Percentiles rank a stretch among this genome's conserved stretches.
phyloP scores from a whole-genome alignment of 2,329 filamentous ascomycete species.

The Venturia carpophila region DNA sequence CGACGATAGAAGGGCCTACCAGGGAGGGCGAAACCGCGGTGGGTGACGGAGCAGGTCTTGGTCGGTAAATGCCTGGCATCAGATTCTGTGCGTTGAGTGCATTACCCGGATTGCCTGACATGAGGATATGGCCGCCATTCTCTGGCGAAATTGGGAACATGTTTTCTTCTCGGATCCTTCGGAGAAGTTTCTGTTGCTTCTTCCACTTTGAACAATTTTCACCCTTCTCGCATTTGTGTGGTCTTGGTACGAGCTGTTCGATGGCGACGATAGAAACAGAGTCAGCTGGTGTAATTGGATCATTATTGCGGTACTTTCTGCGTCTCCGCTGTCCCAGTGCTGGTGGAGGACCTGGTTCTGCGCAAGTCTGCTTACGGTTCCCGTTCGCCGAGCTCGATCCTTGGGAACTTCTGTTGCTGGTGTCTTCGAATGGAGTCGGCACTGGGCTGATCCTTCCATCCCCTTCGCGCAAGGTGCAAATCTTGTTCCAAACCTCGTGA shows the following conservation, averaged over 20 bases:
- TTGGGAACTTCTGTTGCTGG: constrained; percentile 27
- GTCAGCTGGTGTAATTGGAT: constrained; percentile 68
- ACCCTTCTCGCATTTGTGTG: constrained; percentile 77
- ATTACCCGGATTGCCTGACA: constrained; percentile 73
- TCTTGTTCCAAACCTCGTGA: constrained; percentile 72
- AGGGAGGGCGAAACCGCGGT: constrained; percentile 38
- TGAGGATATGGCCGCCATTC: constrained; percentile 61
- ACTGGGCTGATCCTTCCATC: constrained; percentile 36
- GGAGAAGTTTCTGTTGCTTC: constrained; percentile 70
- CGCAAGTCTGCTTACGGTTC: constrained; percentile 21
- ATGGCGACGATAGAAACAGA: constrained; percentile 89
- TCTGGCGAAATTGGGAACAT: constrained; percentile 54
- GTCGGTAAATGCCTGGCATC: constrained; percentile 50
- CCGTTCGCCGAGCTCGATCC: constrained; percentile 21
- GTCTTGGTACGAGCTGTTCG: constrained; percentile 78
- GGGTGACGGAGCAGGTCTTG: constrained; percentile 52
- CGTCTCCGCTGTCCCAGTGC: constrained; percentile 31
- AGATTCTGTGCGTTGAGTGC: constrained; percentile 53
- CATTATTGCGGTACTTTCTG: constrained; percentile 42
- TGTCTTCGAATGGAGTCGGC: constrained; percentile 43
- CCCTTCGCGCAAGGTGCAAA: constrained; percentile 55
- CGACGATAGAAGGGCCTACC: constrained; percentile 65
- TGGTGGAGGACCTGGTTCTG: constrained; percentile 27
- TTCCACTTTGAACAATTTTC: constrained; percentile 77
- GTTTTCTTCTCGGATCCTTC: constrained; percentile 66